A percentile compares a stretch with the other conserved stretches of the same genome.
phyloP scores from a whole-genome alignment of 805 yeast genomes.

The Starmerella etchellsii region DNA sequence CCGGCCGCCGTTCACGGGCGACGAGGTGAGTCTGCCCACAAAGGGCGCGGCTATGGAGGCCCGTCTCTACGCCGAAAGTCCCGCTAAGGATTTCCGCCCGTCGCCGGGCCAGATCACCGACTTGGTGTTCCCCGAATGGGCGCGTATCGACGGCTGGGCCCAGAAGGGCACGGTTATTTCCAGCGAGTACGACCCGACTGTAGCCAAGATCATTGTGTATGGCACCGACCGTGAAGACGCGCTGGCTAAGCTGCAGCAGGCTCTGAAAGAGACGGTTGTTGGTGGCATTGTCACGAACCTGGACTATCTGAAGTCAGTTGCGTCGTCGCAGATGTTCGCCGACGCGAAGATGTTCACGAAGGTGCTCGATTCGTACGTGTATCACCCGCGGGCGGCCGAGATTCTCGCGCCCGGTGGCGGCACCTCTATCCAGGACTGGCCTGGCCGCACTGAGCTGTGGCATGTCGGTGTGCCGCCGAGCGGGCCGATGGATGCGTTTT shows the following conservation, averaged over 20 bases:
- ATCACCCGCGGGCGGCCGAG: conserved; percentile 75
- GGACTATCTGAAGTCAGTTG: conserved; percentile 78
- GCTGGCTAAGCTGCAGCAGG: conserved; percentile 57
- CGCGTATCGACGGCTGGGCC: conserved; percentile 93
- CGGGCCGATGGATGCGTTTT: conserved; percentile 93
- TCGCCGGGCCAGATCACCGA: conserved; percentile 90
- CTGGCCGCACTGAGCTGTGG: conserved; percentile 79
- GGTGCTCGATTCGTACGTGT: conserved; percentile 68
- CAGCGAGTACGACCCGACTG: conserved; percentile 91
- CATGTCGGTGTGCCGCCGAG: conserved; percentile 95
- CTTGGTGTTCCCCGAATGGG: conserved; percentile 76
- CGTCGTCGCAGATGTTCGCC: conserved; percentile 71
- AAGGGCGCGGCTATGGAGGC: conserved; percentile 95
- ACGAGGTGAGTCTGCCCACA: conserved; percentile 38
- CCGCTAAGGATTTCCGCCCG: conserved; percentile 87
- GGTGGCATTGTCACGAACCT: conserved; percentile 82
- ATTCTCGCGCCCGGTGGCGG: conserved; percentile 82
- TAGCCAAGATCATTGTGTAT: conserved; percentile 92
- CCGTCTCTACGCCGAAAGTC: conserved; percentile 91
- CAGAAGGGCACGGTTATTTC: conserved; percentile 73
- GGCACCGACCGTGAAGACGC: conserved; percentile 85
- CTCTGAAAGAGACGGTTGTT: conserved; percentile 74
- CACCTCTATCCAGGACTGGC: conserved; percentile 92
- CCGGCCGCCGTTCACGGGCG: conserved; percentile 61
- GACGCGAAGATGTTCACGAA: conserved; percentile 77